Base-by-base conservation (phyloP, 345 rosid species). In the Triadica sebifera region DNA sequence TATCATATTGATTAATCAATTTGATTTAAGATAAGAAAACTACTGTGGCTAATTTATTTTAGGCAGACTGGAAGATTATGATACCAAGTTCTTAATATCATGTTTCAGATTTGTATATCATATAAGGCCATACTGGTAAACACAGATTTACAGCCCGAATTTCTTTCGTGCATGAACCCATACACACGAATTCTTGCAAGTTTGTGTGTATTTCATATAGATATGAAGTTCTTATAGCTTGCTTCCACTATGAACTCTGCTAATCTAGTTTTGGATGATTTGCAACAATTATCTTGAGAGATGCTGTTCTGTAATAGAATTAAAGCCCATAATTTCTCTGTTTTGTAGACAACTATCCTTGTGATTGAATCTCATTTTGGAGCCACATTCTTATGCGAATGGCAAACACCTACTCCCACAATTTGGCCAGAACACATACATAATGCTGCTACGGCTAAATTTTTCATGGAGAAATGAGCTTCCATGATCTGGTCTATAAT, bases 341-440 rank as follows among this genome's bases (percentile, higher is more conserved):
- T 61, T 47, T 37, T 75, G 77, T 77, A 90, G 95, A 85, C 94
- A 77, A 89, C 96, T 63, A 75, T 93, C 74, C 85, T 75, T 59
- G 78, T 81, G 74, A 75, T 91, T 81, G 94, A 97, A 37, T 91
- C 98, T 79, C 85, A 81, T 65, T 86, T 89, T 72, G 96, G 96
- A 76, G 89, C 89, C 78, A 80, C 77, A 22, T 29, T 29, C 34
- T 55, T 95, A 72, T 89, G 83, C 79, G 99, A 95, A 84, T 95
- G 99, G 99, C 85, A 84, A 50, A 79, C 98, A 22, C 99, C 99
- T 69, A 93, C 92, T 75, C 98, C 99, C 38, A 95, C 98, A 53
- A 64, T 90, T 83, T 93, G 99, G 99, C 91, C 86, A 81, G 99
- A 95, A 82, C 89, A 90, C 78, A 24, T 85, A 57, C 91, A 95